Base-by-base conservation (phyloP, 768 basidiomycete genomes). In the Lentinula edodes region DNA sequence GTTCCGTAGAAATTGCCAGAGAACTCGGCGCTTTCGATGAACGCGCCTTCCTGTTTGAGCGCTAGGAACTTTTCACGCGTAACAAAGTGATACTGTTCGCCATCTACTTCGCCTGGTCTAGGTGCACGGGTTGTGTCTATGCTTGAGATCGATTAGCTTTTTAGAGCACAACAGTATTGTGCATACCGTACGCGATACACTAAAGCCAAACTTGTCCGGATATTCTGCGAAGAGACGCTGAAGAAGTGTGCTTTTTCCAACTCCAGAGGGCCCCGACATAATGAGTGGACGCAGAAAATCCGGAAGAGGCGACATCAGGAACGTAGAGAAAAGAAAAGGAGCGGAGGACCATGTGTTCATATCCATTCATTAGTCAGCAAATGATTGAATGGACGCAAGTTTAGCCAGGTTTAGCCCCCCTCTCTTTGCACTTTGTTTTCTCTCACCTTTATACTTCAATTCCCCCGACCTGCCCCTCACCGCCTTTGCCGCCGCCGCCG, bases 1-100 rank as follows among this genome's bases (percentile, higher is more conserved):
- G 95, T 96, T n/a, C 95, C 95, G 69, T 98, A 98, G 67, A 83
- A 83, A 70, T 98, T 97, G 23, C 89, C 85, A 0, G 91, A 93
- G 75, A 96, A 98, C 72, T 96, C 87, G 15, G 96, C 94, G 66
- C 93, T 85, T 75, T 98, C 96, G 65, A 98, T 90, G 74, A 98
- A 98, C 18, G 89, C 93, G 59, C 83, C 79, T 28, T 86, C 75
- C 16, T 73, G 71, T 51, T 93, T 81, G 65, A 96, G 83, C 28
- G 81, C 75, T 66, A 80, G 81, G 77, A 98, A 98, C 20, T 72
- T 75, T n/a, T 89, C 84, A 34, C 76, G 75, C 12, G 82, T 76
- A 12, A 93, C 87, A 67, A 97, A 98, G 73, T 94, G 84, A 74
- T 98, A 98, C 63, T 93, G 87, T 66, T 83, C 82, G 55, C 94